Evolutionary conservation across 2,329 filamentous ascomycete species (phyloP).

Genomic region (Verticillium zaregamsianum): DNA sequence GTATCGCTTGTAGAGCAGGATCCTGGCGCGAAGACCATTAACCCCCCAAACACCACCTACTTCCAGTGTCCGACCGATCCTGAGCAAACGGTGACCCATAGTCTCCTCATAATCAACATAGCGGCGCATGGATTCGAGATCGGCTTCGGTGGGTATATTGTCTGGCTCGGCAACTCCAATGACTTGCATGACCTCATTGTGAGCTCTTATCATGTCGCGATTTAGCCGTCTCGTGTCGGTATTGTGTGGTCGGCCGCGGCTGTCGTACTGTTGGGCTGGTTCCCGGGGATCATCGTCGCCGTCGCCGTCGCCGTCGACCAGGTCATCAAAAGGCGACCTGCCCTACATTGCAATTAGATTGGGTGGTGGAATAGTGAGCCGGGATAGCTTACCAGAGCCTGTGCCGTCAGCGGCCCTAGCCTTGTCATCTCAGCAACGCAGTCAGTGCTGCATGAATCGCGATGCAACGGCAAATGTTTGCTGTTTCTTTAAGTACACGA

Average conservation of each 20-base stretch:
- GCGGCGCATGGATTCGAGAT: conserved; percentile 34
- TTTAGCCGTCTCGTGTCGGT: conserved; percentile 50
- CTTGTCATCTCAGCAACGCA: conserved; percentile 8
- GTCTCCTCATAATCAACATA: conserved; percentile 44
- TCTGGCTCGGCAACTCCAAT: conserved; percentile 60
- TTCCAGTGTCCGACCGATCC: conserved; percentile 29
- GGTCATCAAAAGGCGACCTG: conserved; percentile 57
- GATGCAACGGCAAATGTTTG: conserved; percentile 5
- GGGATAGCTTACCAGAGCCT: conserved; percentile 43
- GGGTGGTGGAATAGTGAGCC: background rate
- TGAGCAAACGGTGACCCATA: conserved; percentile 35
- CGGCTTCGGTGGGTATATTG: conserved; percentile 32
- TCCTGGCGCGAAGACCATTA: conserved; percentile 47
- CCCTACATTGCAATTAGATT: conserved; percentile 32
- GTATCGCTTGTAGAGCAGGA: conserved; percentile 50
- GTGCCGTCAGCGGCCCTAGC: conserved; percentile 48
- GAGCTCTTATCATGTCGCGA: conserved; percentile 52
- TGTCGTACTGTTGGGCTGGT: conserved; percentile 47
- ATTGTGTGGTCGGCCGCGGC: conserved; percentile 52
- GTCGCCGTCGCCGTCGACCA: conserved; percentile 45
- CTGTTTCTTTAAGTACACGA: conserved; percentile 2
- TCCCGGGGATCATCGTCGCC: conserved; percentile 36
- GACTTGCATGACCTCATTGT: conserved; percentile 61
- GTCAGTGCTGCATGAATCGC: background rate
- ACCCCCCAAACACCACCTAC: conserved; percentile 47